Evolutionary conservation across 2,329 filamentous ascomycete species (phyloP).

Genomic region (Rutstroemia sp.): DNA sequence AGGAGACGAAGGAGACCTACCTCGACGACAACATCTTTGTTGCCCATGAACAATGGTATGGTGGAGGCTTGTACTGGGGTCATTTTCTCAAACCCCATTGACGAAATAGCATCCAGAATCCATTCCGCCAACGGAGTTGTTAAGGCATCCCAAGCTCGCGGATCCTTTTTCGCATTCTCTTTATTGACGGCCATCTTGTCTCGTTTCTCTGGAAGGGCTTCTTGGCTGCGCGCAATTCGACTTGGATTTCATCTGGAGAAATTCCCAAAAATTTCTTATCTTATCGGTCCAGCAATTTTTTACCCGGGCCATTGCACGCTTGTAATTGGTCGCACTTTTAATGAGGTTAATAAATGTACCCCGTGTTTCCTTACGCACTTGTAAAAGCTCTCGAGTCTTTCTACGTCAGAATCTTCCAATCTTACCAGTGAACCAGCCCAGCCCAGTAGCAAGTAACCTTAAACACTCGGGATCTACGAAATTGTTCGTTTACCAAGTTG

Average conservation of each 20-base stretch:
- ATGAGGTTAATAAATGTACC: neutral
- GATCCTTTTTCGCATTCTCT: slow-evolving; percentile 35
- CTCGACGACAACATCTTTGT: slow-evolving; percentile 91
- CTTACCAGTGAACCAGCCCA: too few relatives aligned
- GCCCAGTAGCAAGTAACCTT: too few relatives aligned
- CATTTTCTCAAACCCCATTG: slow-evolving; percentile 81
- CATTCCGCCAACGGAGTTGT: slow-evolving; percentile 70
- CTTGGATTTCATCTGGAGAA: neutral
- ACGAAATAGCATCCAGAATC: slow-evolving; percentile 74
- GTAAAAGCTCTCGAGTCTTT: neutral
- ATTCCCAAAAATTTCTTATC: slow-evolving; percentile 8
- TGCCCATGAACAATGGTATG: slow-evolving; percentile 78
- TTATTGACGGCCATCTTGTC: slow-evolving; percentile 1
- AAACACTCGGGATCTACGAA: too few relatives aligned
- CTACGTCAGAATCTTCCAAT: neutral
- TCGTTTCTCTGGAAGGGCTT: neutral
- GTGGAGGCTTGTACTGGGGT: slow-evolving; percentile 93
- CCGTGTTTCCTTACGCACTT: neutral
- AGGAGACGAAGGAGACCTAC: slow-evolving; percentile 30
- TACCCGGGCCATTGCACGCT: neutral
- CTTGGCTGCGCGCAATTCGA: neutral
- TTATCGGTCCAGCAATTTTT: slow-evolving; percentile 1
- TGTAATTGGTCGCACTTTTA: neutral
- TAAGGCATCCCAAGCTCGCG: slow-evolving; percentile 58
- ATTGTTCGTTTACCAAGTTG: too few relatives aligned